Evolutionary conservation across 2,329 filamentous ascomycete genomes (phyloP), one percentile per base, ranked within the genome.

Genomic region (Leptosphaerulina australis): DNA sequence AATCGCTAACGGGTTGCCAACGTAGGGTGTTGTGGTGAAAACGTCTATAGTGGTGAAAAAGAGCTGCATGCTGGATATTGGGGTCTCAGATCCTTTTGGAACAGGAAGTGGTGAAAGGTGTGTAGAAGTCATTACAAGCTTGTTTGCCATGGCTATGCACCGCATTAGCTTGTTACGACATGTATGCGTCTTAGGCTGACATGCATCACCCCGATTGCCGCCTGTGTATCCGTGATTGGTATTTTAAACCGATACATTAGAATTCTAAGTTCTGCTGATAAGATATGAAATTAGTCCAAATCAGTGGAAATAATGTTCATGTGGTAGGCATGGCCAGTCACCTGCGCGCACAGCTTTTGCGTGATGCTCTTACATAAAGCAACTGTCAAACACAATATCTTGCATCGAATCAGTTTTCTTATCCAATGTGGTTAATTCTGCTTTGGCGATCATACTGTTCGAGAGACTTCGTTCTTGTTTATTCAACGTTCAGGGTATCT

Each of bases 1-100:
- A 11, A 83, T 73, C 31, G 76, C 80, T 0, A 83, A 70, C 0
- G 78, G 81, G 51, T 84, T 83, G 43, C 81, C 81, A 4, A 46
- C 7, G 62, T 75, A 81, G 37, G 67, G 72, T 5, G 68, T 72
- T 4, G 60, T 56, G 10, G 78, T 79, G 67, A 81, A 81, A 54
- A 81, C 78, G 47, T 76, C 65, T 22, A 77, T 55, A 7, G 74
- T 77, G n/a, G 60, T 62, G 62, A 64, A 74, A 3, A 40, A 18
- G 26, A 69, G 58, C n/a, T 62, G 36, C 58, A 65, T 64, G 5
- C 11, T 60, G 46, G 17, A 31, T 4, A 11, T 6, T 25, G 24
- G n/a, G n/a, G n/a, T n/a, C n/a, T n/a, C n/a, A n/a, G n/a, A n/a
- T n/a, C n/a, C n/a, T n/a, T n/a, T n/a, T n/a, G n/a, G n/a, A n/a